A percentile compares a stretch with the other conserved stretches of the same genome.
phyloP scores from a whole-genome alignment of 1,139 yeast species.

The Taiozyma sp. region DNA sequence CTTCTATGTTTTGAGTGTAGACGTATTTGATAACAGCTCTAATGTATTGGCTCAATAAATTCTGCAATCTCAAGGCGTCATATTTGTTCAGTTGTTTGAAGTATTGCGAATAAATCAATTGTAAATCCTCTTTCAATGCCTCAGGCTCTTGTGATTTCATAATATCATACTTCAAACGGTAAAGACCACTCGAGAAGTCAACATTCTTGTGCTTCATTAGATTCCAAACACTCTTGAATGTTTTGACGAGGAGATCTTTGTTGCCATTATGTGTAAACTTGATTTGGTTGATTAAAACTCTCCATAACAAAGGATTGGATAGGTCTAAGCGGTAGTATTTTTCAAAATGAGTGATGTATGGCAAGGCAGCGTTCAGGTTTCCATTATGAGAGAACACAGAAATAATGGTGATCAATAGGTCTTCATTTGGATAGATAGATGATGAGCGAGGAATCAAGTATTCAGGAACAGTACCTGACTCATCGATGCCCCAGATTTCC shows the following conservation, averaged over 20 bases:
- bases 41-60: constrained; percentile 6
- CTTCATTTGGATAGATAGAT: constrained; percentile 16
- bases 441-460: constrained; percentile 5
- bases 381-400: constrained; percentile 14
- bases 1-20: constrained; percentile 6
- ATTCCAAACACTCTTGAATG: constrained; percentile 14
- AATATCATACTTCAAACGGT: constrained; percentile 7
- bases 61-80: constrained; percentile 1
- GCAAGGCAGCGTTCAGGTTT: constrained; percentile 7
- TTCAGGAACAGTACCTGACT: constrained; percentile 2
- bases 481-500: constrained; percentile 18
- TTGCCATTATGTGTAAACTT: constrained; percentile 3
- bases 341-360: constrained; percentile 13
- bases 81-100: background rate
- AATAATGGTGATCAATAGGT: constrained; percentile 11
- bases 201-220: constrained; percentile 10
- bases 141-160: constrained; percentile 3
- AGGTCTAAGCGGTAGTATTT: constrained; percentile 11
- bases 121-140: constrained; percentile 11
- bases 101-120: constrained; percentile 3
- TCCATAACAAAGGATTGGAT: constrained; percentile 13
- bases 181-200: constrained; percentile 8
- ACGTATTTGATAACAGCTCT: constrained; percentile 1
- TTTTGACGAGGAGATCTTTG: constrained; percentile 1
- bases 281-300: constrained; percentile 8